Evolutionary conservation across 1,284 basidiomycete genomes (phyloP).

Genomic region (Pascua guehoae): DNA sequence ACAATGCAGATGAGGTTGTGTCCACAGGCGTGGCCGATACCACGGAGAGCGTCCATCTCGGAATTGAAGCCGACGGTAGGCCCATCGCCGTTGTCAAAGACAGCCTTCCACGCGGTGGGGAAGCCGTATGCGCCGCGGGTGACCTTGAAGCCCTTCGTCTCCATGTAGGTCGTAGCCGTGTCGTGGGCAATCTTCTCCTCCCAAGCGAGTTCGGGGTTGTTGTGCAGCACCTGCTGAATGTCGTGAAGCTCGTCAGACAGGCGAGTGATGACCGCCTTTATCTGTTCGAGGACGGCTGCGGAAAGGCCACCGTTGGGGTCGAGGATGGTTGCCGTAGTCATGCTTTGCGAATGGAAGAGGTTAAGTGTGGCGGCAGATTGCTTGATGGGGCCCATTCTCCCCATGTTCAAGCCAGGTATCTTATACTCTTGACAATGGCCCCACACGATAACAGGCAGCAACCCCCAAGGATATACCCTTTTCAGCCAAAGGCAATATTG

Average conservation of each 20-base stretch:
- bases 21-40: slow-evolving; percentile 57
- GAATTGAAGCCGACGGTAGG: slow-evolving; percentile 30
- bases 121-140: slow-evolving; percentile 58
- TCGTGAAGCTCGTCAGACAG: slow-evolving; percentile 18
- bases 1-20: slow-evolving; percentile 46
- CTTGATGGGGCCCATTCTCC: too few species aligned
- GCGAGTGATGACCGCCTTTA: neutral
- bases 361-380: too few species aligned
- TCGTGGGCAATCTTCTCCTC: slow-evolving; percentile 56
- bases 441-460: too few species aligned
- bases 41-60: slow-evolving; percentile 23
- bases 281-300: slow-evolving; percentile 1
- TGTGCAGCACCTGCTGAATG: slow-evolving; percentile 18
- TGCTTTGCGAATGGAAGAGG: too few species aligned
- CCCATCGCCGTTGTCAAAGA: slow-evolving; percentile 21
- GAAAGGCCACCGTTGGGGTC: slow-evolving; percentile 3
- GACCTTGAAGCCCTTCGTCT: slow-evolving; percentile 58
- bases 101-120: slow-evolving; percentile 38
- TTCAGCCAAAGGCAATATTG: too few species aligned
- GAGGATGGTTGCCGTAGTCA: too few species aligned
- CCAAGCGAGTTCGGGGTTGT: slow-evolving; percentile 30
- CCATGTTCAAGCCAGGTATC: too few species aligned
- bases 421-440: too few species aligned
- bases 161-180: slow-evolving; percentile 58
- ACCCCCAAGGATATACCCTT: too few species aligned